Evolutionary conservation across 2,329 filamentous ascomycete genomes (phyloP).

Genomic region (Cytospora mali): DNA sequence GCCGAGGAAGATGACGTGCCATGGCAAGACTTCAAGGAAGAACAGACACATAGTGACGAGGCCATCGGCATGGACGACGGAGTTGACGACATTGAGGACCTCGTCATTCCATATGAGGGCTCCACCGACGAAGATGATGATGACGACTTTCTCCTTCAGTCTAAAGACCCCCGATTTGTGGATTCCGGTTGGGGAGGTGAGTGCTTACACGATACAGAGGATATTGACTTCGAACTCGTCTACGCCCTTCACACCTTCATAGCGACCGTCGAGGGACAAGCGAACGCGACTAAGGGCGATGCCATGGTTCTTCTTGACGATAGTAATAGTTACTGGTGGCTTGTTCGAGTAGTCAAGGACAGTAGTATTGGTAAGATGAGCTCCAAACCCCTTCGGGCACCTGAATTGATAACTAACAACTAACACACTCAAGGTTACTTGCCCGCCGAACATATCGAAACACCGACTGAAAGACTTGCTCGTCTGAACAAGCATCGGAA

Average conservation of each 20-base stretch:
- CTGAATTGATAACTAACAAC: no score
- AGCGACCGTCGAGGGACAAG: conserved; percentile 95
- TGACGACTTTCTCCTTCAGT: conserved; percentile 56
- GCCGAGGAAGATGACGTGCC: conserved; percentile 17
- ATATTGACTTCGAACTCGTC: conserved; percentile 99
- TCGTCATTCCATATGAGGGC: conserved; percentile 50
- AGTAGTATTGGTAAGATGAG: conserved; percentile 75
- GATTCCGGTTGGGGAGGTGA: conserved; percentile 74
- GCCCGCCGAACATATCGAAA: conserved; percentile 97
- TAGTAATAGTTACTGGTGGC: conserved; percentile 99
- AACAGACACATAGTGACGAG: conserved; percentile 30
- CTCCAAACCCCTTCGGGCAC: not conserved
- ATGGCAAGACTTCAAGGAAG: conserved; percentile 6
- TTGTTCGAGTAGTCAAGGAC: conserved; percentile 95
- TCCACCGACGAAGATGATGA: conserved; percentile 62
- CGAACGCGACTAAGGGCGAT: conserved; percentile 96
- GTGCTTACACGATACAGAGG: conserved; percentile 93
- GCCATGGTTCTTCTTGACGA: conserved; percentile 98
- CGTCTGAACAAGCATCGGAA: conserved; percentile 97
- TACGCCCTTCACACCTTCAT: conserved; percentile 98
- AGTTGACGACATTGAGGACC: conserved; percentile 36
- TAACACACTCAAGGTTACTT: conserved; percentile 67
- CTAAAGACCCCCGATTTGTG: conserved; percentile 63
- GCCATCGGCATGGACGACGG: conserved; percentile 28
- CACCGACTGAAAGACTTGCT: conserved; percentile 90